These are phyloP conservation scores for Candolleomyces eurysporus DNA, from an alignment of 768 basidiomycete species.

Conservation along the genomic window DNA sequence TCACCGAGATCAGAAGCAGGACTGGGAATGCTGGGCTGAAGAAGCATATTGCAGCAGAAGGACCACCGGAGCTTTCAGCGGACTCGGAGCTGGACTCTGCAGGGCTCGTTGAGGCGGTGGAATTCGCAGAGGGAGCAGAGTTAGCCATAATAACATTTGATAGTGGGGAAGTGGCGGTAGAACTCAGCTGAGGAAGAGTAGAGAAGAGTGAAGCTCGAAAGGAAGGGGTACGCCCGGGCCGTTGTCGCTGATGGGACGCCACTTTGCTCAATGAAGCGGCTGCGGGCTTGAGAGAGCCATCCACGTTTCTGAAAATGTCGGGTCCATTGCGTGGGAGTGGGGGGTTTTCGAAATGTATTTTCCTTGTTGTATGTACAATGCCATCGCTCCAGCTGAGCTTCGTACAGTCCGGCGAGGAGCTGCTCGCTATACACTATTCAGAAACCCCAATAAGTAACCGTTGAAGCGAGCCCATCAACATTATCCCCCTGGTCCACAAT, in stretches of 20 bases:
- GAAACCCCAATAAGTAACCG: conserved; percentile 43
- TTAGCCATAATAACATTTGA: not conserved
- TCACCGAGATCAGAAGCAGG: not conserved
- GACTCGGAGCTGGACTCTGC: not conserved
- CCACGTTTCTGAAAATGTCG: not conserved
- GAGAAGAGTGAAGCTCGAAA: not conserved
- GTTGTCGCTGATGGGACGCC: not conserved
- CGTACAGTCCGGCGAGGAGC: too few species aligned
- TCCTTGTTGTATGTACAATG: too few species aligned
- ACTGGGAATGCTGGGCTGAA: not conserved
- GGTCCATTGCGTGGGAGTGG: not conserved
- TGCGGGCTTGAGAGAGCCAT: not conserved
- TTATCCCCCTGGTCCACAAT: conserved; percentile 50
- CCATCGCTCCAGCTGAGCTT: too few species aligned
- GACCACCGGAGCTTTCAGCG: not conserved
- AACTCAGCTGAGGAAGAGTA: not conserved
- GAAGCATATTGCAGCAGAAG: not conserved
- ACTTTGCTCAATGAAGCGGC: not conserved
- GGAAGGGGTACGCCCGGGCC: conserved; percentile 1
- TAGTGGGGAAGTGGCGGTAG: not conserved
- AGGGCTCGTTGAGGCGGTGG: not conserved
- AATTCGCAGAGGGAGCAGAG: not conserved
- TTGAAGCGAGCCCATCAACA: conserved; percentile 55
- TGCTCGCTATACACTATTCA: not conserved
- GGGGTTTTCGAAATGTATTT: not conserved